Base-by-base conservation (phyloP, 2,329 filamentous ascomycete genomes). In the Apiospora arundinis region DNA sequence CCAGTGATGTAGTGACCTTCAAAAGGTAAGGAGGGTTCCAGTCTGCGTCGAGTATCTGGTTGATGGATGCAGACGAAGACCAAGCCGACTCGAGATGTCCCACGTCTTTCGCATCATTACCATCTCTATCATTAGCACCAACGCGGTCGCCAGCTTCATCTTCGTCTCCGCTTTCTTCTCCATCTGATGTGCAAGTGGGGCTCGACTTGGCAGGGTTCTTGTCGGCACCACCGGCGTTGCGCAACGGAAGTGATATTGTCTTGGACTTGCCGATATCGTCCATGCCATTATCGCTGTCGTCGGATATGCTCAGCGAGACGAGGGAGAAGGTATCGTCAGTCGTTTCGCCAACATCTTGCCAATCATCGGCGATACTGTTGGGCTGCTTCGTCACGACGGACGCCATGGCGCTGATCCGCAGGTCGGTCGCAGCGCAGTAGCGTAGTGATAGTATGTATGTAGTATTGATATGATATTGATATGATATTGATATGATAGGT, bases 301-400 rank as follows among this genome's bases (percentile, higher is more conserved):
- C 78, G 3, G 69, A 63, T 63, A 63, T 65, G 4, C 75, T 70
- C 7, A 80, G 72, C 1, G 78, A 80, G 12, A 76, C 70, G 67
- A 79, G 70, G 16, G 78, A 79, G 52, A 75, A 76, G 49, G 66
- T 70, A 40, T 78, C 77, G 44, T 70, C 69, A 32, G 56, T 23
- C 12, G 21, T 12, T 4, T 75, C 73, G 25, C 25, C 16, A 18
- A 80, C 70, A 21, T 78, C 74, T 69, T 80, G 74, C 78, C 78
- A 80, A 40, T 75, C 77, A 16, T 78, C 76, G 1, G 74, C 66
- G n/a, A 78, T 74, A 42, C n/a, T 37, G 8, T 46, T 48, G 9
- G 46, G 28, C 32, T 25, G 45, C 12, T 40, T 56, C 32, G 67
- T 21, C 32, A 28, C 37, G 28, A 40, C 21, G 21, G 56, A 32